A percentile compares a stretch with the other conserved stretches of the same genome.
Evolutionary conservation across 1,139 yeast genomes (phyloP).

Genomic region (Saccharomycopsis hybrid): DNA sequence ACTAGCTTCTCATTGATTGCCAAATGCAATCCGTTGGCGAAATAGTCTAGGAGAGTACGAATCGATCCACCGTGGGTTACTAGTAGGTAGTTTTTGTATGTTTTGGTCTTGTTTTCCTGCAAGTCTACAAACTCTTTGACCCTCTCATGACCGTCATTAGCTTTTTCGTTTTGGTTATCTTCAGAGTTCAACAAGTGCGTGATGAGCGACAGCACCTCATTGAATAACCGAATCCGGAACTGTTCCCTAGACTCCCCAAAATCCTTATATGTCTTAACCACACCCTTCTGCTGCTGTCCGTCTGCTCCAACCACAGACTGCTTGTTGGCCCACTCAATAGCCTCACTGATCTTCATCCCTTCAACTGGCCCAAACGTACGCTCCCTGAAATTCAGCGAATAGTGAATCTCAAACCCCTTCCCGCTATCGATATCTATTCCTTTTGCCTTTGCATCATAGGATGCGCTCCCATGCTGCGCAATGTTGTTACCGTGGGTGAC

Average conservation of each 20-base stretch:
- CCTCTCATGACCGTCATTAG: background rate
- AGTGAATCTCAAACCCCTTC: constrained; percentile 23
- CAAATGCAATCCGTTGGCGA: constrained; percentile 35
- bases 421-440: too few species aligned
- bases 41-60: constrained; percentile 41
- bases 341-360: constrained; percentile 67
- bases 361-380: constrained; percentile 75
- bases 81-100: constrained; percentile 43
- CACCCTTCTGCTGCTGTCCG: too few species aligned
- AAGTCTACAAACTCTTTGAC: too few species aligned
- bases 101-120: too few species aligned
- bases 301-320: too few species aligned
- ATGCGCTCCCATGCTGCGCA: too few species aligned
- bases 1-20: constrained; percentile 28
- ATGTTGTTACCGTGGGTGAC: too few species aligned
- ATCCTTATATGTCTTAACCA: constrained; percentile 33
- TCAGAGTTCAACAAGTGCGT: too few species aligned
- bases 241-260: constrained; percentile 49
- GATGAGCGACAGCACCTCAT: constrained; percentile 37
- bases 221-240: constrained; percentile 44
- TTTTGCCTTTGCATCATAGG: too few species aligned
- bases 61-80: constrained; percentile 90
- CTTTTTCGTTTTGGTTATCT: background rate
- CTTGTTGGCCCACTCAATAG: constrained; percentile 46
- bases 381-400: constrained; percentile 52